Percentiles rank a stretch among this genome's conserved stretches.
phyloP scores from a whole-genome alignment of 2,329 filamentous ascomycete genomes.

The Aspergillus quadrilineatus region DNA sequence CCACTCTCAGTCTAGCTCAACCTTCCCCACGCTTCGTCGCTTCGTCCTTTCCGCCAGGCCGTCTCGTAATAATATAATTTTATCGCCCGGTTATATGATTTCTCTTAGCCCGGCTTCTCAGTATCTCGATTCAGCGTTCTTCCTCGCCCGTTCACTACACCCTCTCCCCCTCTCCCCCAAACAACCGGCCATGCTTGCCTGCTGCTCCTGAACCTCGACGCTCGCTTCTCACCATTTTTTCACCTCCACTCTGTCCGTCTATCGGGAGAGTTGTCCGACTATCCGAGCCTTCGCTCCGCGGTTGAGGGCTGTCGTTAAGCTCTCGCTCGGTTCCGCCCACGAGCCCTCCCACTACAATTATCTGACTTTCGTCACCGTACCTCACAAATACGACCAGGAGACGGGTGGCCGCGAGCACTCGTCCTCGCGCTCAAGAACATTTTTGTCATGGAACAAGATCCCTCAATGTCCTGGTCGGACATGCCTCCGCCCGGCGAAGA shows the following conservation, averaged over 20 bases:
- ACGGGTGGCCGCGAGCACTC: neutral
- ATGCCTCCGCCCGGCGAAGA: conserved; percentile 43
- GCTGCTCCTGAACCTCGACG: conserved; percentile 3
- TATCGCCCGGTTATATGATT: neutral
- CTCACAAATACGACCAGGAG: neutral
- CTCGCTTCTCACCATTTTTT: neutral
- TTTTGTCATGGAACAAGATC: conserved; percentile 39
- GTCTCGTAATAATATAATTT: neutral
- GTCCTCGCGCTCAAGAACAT: neutral
- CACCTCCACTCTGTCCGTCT: neutral
- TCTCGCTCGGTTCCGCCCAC: neutral
- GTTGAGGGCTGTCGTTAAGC: neutral
- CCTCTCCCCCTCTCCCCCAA: no score
- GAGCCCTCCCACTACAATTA: neutral
- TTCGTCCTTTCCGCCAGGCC: conserved; percentile 2
- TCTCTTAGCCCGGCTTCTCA: neutral
- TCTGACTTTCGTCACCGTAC: conserved; percentile 4
- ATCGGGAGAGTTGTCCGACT: neutral
- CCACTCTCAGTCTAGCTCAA: neutral
- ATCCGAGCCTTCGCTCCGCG: neutral
- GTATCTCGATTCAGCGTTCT: neutral
- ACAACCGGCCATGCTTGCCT: conserved; percentile 8
- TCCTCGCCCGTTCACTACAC: neutral
- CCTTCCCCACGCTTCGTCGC: conserved; percentile 12
- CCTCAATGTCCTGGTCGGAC: conserved; percentile 32